Base-by-base conservation (phyloP, 2,329 filamentous ascomycete genomes). In the Lachnellula suecica region DNA sequence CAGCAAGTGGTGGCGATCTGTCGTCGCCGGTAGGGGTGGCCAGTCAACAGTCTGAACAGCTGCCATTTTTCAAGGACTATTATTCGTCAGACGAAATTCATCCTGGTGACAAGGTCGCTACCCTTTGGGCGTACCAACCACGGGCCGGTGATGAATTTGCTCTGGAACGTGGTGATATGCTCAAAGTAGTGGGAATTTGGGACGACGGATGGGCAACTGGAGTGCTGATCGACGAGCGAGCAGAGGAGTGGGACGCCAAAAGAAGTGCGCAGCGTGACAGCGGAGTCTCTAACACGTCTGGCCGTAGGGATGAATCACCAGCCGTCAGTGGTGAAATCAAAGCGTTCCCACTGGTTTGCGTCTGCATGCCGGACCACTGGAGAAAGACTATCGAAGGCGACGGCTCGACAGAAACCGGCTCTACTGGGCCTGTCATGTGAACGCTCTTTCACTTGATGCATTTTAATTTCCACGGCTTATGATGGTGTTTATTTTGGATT, bases 201-300 rank as follows among this genome's bases (percentile, higher is more conserved):
- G 94, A 99, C 66, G 94, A 99, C 69, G 94, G 94, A 43, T 99
- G 94, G 94, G 94, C 94, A 10, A 99, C 94, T 1, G 94, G 94
- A 63, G 81, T 97, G 50, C 79, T 95, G 67, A 75, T 96, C 51
- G 80, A 87, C 49, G 89, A 96, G 63, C 81, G 84, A 50, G 91
- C 91, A 2, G 93, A 97, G 56, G 90, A 97, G 59, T 97, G 91
- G 85, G 89, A 96, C 63, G 79, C 81, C 40, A 81, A 87, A 58
- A 82, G 84, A 63, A 85, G 89, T 64, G 76, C 84, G 29, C 91
- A 96, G 67, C 84, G 94, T 56, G 94, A 99, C 71, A 97, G 93
- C 64, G 94, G 94, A 52, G 89, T 97, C 40, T 97, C 91, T 42
- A 88, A 91, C 71, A 87, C 88, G 17, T 88, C 89, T 3, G 81